Evolutionary conservation across 139 green algal genomes (phyloP), one percentile per base, ranked within the genome.

Genomic region (Deuterostichococcus epilithicus): DNA sequence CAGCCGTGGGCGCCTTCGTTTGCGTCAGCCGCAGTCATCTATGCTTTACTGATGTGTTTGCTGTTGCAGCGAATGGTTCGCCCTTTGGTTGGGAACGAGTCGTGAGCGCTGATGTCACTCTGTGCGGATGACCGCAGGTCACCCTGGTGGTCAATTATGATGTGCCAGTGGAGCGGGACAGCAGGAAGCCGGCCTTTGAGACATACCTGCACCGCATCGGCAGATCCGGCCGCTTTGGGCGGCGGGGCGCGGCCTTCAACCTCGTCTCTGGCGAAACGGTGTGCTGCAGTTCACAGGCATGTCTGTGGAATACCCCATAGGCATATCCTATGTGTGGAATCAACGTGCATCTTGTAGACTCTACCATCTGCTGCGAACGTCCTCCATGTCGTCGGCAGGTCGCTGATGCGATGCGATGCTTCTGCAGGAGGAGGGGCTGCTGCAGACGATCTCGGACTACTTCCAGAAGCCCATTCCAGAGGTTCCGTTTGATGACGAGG

Each of bases 111-210:
- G 8, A 13, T 52, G n/a, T n/a, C n/a, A 23, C 42, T 52, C 42
- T 63, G 52, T 38, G 37, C 33, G 23, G 15, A n/a, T 30, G 34
- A 5, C 20, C 26, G 30, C 84, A 97, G 90, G 93, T 98, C 44
- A 99, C 95, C 3, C 90, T 99, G 69, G 96, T 99, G 25, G 90
- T 99, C 75, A 99, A 99, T 88, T 98, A 94, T 81, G 92, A 99
- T 73, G 82, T 97, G 68, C 96, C 96, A 0, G 85, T 94, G 67
- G 91, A 98, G 81, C 83, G 89, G 2, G 87, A 96, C 81, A n/a
- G 82, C 36, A 76, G 74, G 37, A 91, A 78, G 26, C 95, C 96
- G 37, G 90, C 89, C 37, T 98, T 93, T 80, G 96, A 99, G 81
- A 98, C 94, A 6, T 99, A 99, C 85, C 84, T 99, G 37, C 96